Conservation (phyloP, 257 asterid genomes). For the Salvia hispanica region DNA sequence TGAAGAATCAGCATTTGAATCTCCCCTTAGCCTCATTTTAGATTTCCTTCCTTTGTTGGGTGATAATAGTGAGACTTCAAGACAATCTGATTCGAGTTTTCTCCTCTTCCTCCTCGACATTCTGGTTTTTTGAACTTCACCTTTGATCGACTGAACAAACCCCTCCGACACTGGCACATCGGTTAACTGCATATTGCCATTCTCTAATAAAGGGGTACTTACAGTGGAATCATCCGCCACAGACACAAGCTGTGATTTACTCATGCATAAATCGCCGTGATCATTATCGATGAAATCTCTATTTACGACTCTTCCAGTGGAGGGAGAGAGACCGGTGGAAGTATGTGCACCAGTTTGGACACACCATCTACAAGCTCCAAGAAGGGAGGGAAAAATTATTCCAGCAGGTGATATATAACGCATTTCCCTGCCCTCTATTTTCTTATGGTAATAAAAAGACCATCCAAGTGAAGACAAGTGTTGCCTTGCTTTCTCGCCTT, state of each 20-base stretch:
- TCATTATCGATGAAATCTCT: conserved; percentile 19
- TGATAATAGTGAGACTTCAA: conserved; percentile 29
- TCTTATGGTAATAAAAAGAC: conserved; percentile 34
- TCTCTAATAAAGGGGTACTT: not conserved
- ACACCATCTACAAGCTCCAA: conserved; percentile 53
- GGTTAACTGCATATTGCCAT: not conserved
- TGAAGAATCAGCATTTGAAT: conserved; percentile 35
- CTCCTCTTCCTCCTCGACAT: conserved; percentile 28
- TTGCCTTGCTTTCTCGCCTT: conserved; percentile 48
- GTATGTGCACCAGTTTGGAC: conserved; percentile 20
- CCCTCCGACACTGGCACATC: conserved; percentile 30
- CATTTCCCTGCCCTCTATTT: conserved; percentile 31
- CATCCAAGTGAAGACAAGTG: conserved; percentile 75
- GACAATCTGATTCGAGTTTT: conserved; percentile 28
- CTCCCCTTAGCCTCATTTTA: conserved; percentile 32
- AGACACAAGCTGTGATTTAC: conserved; percentile 36
- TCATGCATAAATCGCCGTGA: conserved; percentile 23
- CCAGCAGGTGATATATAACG: conserved; percentile 59
- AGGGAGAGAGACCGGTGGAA: conserved; percentile 5
- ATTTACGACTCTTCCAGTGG: conserved; percentile 20
- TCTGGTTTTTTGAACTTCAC: too few relatives aligned
- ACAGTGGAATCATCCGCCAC: conserved; percentile 26
- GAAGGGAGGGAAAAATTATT: conserved; percentile 49
- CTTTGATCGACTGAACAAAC: conserved; percentile 31
- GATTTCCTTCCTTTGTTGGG: conserved; percentile 42